Evolutionary conservation across 1,284 basidiomycete species (phyloP).

Genomic region (Cystobasidiaceae sp.): DNA sequence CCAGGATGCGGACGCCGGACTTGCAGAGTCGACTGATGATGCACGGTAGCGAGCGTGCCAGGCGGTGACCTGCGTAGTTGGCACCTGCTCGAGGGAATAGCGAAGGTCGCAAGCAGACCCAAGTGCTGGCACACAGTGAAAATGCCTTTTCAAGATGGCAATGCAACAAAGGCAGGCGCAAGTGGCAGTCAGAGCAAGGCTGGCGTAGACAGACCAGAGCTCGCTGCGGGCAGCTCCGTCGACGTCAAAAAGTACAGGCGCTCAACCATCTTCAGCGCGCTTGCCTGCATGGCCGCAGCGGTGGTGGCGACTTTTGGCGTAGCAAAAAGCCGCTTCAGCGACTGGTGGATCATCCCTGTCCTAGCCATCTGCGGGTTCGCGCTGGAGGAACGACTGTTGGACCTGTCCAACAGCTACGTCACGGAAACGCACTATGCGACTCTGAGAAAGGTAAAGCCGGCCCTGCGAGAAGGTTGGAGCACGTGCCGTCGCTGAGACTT

Average conservation of each 20-base stretch:
- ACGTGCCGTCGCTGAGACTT: background rate
- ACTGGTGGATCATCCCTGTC: constrained; percentile 4
- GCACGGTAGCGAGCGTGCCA: no score
- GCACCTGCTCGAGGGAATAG: no score
- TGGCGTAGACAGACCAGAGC: no score
- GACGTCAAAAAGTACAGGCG: constrained; percentile 8
- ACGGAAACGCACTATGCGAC: background rate
- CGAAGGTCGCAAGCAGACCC: no score
- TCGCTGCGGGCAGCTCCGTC: no score
- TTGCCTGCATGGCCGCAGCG: background rate
- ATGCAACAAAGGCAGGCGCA: no score
- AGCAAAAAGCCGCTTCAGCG: constrained; percentile 5
- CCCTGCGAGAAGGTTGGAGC: background rate
- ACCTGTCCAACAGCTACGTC: constrained; percentile 1
- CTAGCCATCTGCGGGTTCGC: background rate
- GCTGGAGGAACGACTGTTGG: background rate
- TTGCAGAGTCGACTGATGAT: no score
- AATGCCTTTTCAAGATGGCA: no score
- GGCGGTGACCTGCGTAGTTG: no score
- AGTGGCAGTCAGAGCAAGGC: no score
- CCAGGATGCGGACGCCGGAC: no score
- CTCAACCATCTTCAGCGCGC: background rate
- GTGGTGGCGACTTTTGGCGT: background rate
- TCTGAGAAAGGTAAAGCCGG: background rate
- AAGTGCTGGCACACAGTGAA: no score